Conservation (phyloP, 805 yeast species). For the Schizosaccharomyces lindneri region DNA sequence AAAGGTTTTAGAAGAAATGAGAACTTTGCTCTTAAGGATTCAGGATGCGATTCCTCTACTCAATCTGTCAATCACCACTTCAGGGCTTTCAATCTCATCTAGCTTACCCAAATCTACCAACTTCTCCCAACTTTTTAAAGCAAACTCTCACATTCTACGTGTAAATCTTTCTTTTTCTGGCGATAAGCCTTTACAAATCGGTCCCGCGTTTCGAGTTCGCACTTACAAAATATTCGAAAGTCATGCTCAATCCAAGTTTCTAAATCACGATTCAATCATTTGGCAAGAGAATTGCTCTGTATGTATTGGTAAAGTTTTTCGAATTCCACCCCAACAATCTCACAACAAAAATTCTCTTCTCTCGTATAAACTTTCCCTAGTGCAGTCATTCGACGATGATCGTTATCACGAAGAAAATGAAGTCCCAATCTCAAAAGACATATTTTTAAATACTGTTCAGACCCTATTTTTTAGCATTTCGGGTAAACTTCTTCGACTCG, state of each 20-base stretch:
- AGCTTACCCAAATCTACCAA: slow-evolving; percentile 28
- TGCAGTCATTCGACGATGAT: slow-evolving; percentile 42
- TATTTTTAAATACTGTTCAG: neutral
- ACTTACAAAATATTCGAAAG: slow-evolving; percentile 29
- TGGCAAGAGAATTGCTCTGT: slow-evolving; percentile 57
- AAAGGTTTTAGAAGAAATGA: slow-evolving; percentile 23
- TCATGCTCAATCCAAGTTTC: neutral
- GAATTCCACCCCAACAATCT: slow-evolving; percentile 9
- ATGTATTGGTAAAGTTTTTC: slow-evolving; percentile 21
- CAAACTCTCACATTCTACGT: slow-evolving; percentile 22
- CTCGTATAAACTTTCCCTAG: slow-evolving; percentile 10
- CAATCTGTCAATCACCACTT: slow-evolving; percentile 37
- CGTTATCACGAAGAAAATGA: slow-evolving; percentile 40
- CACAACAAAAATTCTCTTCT: slow-evolving; percentile 4
- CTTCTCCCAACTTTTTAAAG: slow-evolving; percentile 41
- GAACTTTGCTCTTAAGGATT: slow-evolving; percentile 24
- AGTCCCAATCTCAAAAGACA: neutral
- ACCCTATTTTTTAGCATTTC: slow-evolving; percentile 24
- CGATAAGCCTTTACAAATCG: slow-evolving; percentile 18
- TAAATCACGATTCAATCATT: neutral
- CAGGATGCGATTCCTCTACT: slow-evolving; percentile 46
- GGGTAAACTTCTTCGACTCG: slow-evolving; percentile 36
- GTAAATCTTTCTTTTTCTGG: slow-evolving; percentile 15
- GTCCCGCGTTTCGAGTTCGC: slow-evolving; percentile 34
- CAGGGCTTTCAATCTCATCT: slow-evolving; percentile 35